Evolutionary conservation across 768 basidiomycete species (phyloP), one percentile per base, ranked within the genome.

Genomic region (Phaffia australis): DNA sequence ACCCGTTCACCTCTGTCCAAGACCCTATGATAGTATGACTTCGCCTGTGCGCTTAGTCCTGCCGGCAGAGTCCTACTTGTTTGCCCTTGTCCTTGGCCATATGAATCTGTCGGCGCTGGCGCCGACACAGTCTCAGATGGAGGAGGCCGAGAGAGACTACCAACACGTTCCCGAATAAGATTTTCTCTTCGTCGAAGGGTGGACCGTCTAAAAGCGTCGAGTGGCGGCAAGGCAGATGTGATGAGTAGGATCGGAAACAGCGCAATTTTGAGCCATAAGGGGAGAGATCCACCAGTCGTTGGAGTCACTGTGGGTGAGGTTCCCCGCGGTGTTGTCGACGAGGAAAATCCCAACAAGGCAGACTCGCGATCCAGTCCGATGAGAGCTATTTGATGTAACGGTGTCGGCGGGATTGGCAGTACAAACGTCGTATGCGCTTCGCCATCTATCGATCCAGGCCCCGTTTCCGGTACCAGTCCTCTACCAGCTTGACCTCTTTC

Each of bases 1-100:
- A 67, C 54, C 25, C 66, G 55, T 30, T 67, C 66, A 9, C 60
- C 66, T 42, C 66, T 61, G 25, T 62, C 66, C 48, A 60, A n/a
- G 5, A 67, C 66, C 27, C 66, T 51, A 0, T 16, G 18, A 14
- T 60, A 67, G 56, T 61, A 63, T 6, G 18, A 32, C 21, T 35
- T 52, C 15, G 60, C 66, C 18, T 55, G 23, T 5, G 55, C 2
- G 21, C 51, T 25, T 15, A 56, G 18, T 23, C 52, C 63, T 3
- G 42, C 1, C 14, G 63, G 55, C 11, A 64, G 32, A 47, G 32
- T 29, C 18, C n/a, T 49, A 8, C 18, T 49, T 46, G 21, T 25
- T 4, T 29, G 25, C 29, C 25, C 49, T 9, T 59, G n/a, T 14
- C 4, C 19, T 35, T 21, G 14, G n/a, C 15, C 48, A 21, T 29